Evolutionary conservation across 2,329 filamentous ascomycete genomes (phyloP), one percentile per base, ranked within the genome.

Genomic region (Sporothrix brasiliensis): DNA sequence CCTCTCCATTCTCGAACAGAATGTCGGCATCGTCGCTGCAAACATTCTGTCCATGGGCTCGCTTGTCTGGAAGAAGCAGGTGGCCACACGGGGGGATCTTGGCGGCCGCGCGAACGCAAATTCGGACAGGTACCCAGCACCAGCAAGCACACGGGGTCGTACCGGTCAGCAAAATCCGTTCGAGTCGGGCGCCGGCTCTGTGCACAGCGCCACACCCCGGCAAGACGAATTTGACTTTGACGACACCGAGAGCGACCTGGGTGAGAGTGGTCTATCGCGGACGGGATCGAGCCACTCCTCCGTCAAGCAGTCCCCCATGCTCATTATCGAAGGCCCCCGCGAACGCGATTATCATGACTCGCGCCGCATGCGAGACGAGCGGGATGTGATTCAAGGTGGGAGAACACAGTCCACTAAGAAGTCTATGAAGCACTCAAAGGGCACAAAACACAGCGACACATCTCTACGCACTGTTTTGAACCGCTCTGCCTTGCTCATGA

Each of bases 21-120:
- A 80, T 74, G 63, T 80, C n/a, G 76, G 77, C 70, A 78, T 81
- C 34, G 72, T 79, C 11, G 76, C 79, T 10, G 77, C 80, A 50
- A 81, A 81, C 72, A 74, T 80, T 14, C 74, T 81, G 0, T 77
- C 78, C 30, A 74, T 80, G 34, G 76, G 78, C 2, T 74, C 78
- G 3, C 74, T 80, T 41, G 78, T 78, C 72, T 75, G 75, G 54
- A 66, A 70, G 1, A 39, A 41, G 21, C 67, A 73, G 56, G 56
- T 19, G 7, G 19, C 56, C 73, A 71, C 27, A 19, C 49, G 11
- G 19, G 52, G 39, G 56, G 56, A 41, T 16, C 56, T 30, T 16
- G 34, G 56, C 19, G 34, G 56, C 16, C 56, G 56, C 0, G 41
- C 34, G 4, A 60, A 60, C 16, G 56, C 19, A 9, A 60, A 60